Evolutionary conservation across 495 filamentous ascomycete genomes (phyloP), one percentile per base, ranked within the genome.

Genomic region (Neurospora sp.): DNA sequence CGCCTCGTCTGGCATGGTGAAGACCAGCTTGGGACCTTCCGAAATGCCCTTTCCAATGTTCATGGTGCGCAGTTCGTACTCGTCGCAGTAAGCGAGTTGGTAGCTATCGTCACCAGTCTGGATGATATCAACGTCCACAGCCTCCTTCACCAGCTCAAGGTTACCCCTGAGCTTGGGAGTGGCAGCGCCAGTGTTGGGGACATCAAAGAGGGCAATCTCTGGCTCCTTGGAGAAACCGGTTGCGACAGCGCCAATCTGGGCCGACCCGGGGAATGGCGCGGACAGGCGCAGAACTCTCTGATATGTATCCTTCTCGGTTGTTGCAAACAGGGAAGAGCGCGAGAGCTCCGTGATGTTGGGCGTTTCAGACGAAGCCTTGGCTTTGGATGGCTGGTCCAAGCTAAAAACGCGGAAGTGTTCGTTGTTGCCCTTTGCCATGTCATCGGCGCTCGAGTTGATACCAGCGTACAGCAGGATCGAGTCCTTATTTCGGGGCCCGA

Each of bases 321-420:
- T 83, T 70, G 87, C 82, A 83, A 97, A 92, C 45, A 94, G 82
- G 65, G 88, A 85, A 76, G 85, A 81, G 65, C 87, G 87, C 45
- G 88, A 87, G 27, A 89, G 69, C 73, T 87, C 83, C 61, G 84
- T 81, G 71, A 90, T 86, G 76, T 85, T 86, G 14, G 80, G 81
- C 73, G 73, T 73, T 76, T 76, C 75, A 73, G 77, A 74, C 69
- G 76, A 76, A 14, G 73, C 31, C 70, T 81, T 82, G 70, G 83
- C 77, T 75, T 83, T 82, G 72, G 82, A 80, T 14, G 84, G 81
- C 74, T 84, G 81, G 71, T 84, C 83, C 73, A 95, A 84, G 61
- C 84, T 79, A 76, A 97, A 96, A n/a, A 93, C 85, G 68, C 94
- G 86, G 72, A 98, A 87, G 80, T 99, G 96, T 75, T 93, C 87